Evolutionary conservation across 306 rosid genomes (phyloP).

Genomic region (Malus sylvestris): DNA sequence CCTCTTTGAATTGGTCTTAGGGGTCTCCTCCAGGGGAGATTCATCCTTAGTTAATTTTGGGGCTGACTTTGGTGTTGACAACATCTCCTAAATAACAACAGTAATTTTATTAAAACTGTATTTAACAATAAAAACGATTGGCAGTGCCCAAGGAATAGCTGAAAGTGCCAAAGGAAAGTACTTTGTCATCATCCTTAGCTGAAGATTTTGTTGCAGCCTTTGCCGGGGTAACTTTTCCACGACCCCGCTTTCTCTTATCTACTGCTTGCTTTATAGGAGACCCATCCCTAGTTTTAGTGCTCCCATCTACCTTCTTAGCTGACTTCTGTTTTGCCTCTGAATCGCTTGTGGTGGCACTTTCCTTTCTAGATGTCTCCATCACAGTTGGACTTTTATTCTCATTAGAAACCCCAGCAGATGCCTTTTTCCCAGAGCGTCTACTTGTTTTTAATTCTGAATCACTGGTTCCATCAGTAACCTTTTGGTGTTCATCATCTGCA

Average conservation of each 20-base stretch:
- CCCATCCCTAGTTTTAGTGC: conserved; percentile 32
- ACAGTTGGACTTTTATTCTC: conserved; percentile 34
- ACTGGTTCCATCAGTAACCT: conserved; percentile 45
- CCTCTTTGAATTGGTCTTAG: conserved; percentile 60
- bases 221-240: conserved; percentile 39
- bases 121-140: neutral
- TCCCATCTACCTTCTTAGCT: conserved; percentile 47
- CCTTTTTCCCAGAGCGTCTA: conserved; percentile 39
- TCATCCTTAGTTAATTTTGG: conserved; percentile 43
- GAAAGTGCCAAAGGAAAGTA: conserved; percentile 14
- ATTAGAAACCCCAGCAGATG: conserved; percentile 26
- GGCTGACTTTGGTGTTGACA: conserved; percentile 39
- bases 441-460: conserved; percentile 51
- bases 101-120: neutral
- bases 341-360: conserved; percentile 42
- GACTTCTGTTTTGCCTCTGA: conserved; percentile 45
- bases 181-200: conserved; percentile 48
- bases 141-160: neutral
- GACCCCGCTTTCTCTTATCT: conserved; percentile 41
- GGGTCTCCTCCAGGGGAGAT: conserved; percentile 35
- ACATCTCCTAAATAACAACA: conserved; percentile 32
- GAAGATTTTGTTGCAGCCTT: conserved; percentile 32
- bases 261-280: conserved; percentile 42
- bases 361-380: conserved; percentile 37
- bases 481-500: conserved; percentile 36